Conservation (phyloP, 345 rosid genomes). For the Euphorbia peplus region DNA sequence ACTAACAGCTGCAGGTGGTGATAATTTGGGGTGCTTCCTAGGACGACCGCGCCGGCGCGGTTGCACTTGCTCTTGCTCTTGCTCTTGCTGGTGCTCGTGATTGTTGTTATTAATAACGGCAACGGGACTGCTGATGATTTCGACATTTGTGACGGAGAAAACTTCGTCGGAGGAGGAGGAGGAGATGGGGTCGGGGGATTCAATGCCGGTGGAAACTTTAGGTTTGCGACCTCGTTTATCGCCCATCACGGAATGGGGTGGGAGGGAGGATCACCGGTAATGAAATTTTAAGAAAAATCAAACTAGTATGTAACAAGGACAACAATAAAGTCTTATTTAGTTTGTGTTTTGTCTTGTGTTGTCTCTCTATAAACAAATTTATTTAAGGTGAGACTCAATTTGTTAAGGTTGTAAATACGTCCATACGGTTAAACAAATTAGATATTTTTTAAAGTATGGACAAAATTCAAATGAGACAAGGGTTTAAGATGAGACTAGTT, state of each 20-base stretch:
- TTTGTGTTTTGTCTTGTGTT: too few species aligned
- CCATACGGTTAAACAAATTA: too few species aligned
- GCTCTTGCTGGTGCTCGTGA: not conserved
- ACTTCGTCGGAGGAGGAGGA: slow-evolving; percentile 22
- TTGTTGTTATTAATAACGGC: slow-evolving; percentile 11
- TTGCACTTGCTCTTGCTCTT: too few species aligned
- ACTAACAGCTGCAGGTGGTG: slow-evolving; percentile 19
- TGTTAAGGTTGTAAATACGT: too few species aligned
- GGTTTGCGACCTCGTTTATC: slow-evolving; percentile 47
- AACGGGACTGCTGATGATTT: slow-evolving; percentile 27
- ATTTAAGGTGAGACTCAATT: too few species aligned
- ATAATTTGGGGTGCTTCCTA: slow-evolving; percentile 32
- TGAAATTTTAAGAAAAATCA: not conserved
- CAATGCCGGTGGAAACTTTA: slow-evolving; percentile 21
- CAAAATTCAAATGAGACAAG: too few species aligned
- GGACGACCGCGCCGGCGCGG: slow-evolving; percentile 41
- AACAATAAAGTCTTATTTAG: too few species aligned
- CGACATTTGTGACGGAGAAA: slow-evolving; percentile 36
- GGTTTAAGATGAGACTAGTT: too few species aligned
- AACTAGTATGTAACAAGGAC: too few species aligned
- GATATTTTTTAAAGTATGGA: too few species aligned
- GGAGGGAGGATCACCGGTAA: not conserved
- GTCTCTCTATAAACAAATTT: too few species aligned
- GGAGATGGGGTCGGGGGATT: slow-evolving; percentile 34
- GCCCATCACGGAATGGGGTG: slow-evolving; percentile 29